Evolutionary conservation across 306 rosid species (phyloP).

Genomic region (peach (Prunus persica)): Prunus_persica_NCBIv2 NC_034016.1:1109501-1110000

Average conservation of each 20-base stretch:
- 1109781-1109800: slow-evolving; percentile 4
- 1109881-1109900: slow-evolving; percentile 56
- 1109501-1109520: slow-evolving; percentile 1
- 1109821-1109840: not conserved
- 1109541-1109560: slow-evolving; percentile 75
- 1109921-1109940: slow-evolving; percentile 81
- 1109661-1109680: not conserved
- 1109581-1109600: slow-evolving; percentile 70
- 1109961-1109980: slow-evolving; percentile 95
- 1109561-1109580: slow-evolving; percentile 72
- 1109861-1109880: slow-evolving; percentile 10
- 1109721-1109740: not conserved
- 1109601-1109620: slow-evolving; percentile 82
- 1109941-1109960: slow-evolving; percentile 68
- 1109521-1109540: slow-evolving; percentile 59
- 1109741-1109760: not conserved
- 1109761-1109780: not conserved
- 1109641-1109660: slow-evolving; percentile 3
- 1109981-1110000: slow-evolving; percentile 89
- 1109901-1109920: slow-evolving; percentile 93
- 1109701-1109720: slow-evolving; percentile 7
- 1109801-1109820: slow-evolving; percentile 5
- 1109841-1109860: not conserved
- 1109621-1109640: slow-evolving; percentile 78
- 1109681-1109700: slow-evolving; percentile 1